Evolutionary conservation across 2,329 filamentous ascomycete species (phyloP).

Genomic region (Fusarium sp.): DNA sequence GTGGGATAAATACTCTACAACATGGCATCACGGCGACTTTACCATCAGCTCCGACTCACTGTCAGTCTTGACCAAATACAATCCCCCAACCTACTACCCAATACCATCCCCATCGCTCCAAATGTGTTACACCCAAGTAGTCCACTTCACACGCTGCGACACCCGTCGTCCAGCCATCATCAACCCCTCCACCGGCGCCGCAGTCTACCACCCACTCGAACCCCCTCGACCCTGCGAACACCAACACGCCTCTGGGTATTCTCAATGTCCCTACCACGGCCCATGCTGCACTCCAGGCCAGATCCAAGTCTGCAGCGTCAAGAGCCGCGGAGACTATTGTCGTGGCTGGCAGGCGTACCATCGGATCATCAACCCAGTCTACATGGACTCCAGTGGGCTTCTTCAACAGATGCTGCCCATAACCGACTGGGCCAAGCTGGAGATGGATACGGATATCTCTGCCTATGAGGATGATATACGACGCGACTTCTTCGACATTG

Average conservation of each 20-base stretch:
- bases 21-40: neutral
- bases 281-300: constrained; percentile 5
- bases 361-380: neutral
- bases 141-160: constrained; percentile 28
- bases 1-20: constrained; percentile 6
- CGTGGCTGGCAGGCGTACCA: constrained; percentile 23
- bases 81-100: neutral
- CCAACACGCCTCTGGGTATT: accelerated
- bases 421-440: neutral
- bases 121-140: constrained; percentile 26
- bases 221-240: constrained; percentile 15
- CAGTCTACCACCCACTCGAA: constrained; percentile 28
- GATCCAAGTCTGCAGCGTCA: neutral
- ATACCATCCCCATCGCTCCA: neutral
- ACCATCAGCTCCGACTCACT: neutral
- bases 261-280: constrained; percentile 15
- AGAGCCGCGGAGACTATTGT: neutral
- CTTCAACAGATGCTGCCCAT: neutral
- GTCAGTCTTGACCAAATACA: neutral
- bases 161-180: constrained; percentile 25
- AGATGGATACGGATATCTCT: neutral
- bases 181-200: constrained; percentile 1
- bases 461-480: constrained; percentile 20
- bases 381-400: neutral
- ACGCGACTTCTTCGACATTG: constrained; percentile 19